Evolutionary conservation across 306 rosid genomes (phyloP), one percentile per base, ranked within the genome.

Genomic region (Cucurbita moschata): DNA sequence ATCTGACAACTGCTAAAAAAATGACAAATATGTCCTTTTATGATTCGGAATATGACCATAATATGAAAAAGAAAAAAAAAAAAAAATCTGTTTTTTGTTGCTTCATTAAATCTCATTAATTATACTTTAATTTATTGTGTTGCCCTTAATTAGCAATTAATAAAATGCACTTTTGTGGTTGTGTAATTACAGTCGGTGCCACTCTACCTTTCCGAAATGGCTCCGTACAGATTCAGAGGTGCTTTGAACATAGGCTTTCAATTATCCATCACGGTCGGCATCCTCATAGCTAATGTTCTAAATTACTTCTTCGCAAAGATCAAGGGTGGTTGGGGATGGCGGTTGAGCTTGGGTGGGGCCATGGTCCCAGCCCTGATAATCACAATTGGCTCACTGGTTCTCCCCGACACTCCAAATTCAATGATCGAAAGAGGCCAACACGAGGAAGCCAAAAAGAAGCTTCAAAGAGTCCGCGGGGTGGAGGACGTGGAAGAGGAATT

Each of bases 241-340:
- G 88, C 97, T 7, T 46, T 91, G 35, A 94, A 94, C 79, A 89
- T 94, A 64, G 94, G 92, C 0, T 94, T 94, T 44, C 98, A 94
- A 71, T 39, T 94, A 7, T 94, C 97, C 0, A 91, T 94, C 79
- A 90, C 97, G 0, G 38, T 90, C 8, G 98, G 98, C 0, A 94
- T 94, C n/a, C 92, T 94, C 0, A 74, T 89, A 9, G 96, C 98
- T 30, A 90, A 89, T 70, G 82, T 94, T 7, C 46, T 91, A 40
- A 94, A 94, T 81, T 94, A 88, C 82, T 91, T 90, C 82, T 94
- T 91, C 53, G 95, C 95, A 1, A 94, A 87, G 67, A 94, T 94
- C 58, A 23, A 84, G n/a, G 97, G 97, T 2, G 98, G 98, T 0
- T 94, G 98, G 98, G 98, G 98, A 75, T 94, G 98, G 98, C 82